phyloP scores from a whole-genome alignment of 1,284 basidiomycete species.

The Vanrija sp. region DNA sequence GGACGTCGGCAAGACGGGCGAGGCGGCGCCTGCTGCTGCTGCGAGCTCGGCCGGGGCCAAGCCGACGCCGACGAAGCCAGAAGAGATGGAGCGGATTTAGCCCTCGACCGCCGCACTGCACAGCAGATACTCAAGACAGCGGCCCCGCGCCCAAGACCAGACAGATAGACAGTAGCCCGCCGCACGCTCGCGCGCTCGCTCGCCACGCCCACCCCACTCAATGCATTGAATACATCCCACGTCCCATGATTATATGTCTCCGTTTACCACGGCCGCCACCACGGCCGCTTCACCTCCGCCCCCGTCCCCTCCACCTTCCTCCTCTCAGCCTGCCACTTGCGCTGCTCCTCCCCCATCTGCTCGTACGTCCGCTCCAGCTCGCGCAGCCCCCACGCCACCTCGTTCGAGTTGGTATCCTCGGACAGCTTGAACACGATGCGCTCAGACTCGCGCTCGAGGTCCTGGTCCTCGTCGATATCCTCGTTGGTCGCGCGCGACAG shows the following conservation, averaged over 20 bases:
- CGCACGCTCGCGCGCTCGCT: neutral
- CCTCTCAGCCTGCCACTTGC: slow-evolving; percentile 9
- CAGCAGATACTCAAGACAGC: no score
- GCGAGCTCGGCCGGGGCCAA: neutral
- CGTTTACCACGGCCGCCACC: neutral
- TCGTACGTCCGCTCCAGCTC: slow-evolving; percentile 36
- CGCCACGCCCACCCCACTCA: neutral
- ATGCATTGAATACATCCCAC: neutral
- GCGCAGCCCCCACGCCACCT: slow-evolving; percentile 30
- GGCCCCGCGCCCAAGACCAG: neutral
- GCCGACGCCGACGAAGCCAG: neutral
- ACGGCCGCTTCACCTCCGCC: slow-evolving; percentile 11
- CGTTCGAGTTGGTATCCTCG: slow-evolving; percentile 35
- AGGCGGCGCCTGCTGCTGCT: neutral
- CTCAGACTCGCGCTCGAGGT: slow-evolving; percentile 21
- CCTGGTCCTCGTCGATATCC: slow-evolving; percentile 24
- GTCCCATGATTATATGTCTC: no score
- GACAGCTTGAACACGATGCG: slow-evolving; percentile 36
- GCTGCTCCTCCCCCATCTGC: slow-evolving; percentile 20
- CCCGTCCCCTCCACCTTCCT: slow-evolving; percentile 8
- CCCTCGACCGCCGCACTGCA: no score
- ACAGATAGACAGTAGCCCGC: no score
- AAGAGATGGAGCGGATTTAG: neutral
- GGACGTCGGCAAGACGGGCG: slow-evolving; percentile 32
- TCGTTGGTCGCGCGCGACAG: slow-evolving; percentile 20